A percentile compares a stretch with the other conserved stretches of the same genome.
phyloP scores from a whole-genome alignment of 2,329 filamentous ascomycete species.

The Paracoccidioides brasiliensis region DNA sequence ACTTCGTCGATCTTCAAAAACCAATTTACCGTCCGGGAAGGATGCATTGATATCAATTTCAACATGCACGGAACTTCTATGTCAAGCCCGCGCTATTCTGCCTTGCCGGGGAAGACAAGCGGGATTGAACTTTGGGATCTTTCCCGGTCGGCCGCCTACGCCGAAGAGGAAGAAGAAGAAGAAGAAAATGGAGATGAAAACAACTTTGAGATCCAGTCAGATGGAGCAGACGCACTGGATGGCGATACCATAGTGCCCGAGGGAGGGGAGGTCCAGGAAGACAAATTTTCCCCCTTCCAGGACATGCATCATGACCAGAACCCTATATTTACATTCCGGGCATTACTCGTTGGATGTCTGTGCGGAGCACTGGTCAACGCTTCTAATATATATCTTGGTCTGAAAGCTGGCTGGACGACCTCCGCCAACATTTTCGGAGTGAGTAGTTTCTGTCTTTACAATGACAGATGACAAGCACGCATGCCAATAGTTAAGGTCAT shows the following conservation, averaged over 20 bases:
- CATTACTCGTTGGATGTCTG: conserved; percentile 42
- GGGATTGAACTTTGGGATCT: neutral
- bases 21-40: neutral
- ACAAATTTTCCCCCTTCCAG: conserved; percentile 5
- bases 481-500: neutral
- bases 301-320: neutral
- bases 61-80: neutral
- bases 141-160: neutral
- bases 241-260: neutral
- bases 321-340: conserved; percentile 37
- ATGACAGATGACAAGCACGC: neutral
- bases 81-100: neutral
- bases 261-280: neutral
- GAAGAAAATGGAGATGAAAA: neutral
- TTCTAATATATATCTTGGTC: conserved; percentile 48
- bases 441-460: neutral
- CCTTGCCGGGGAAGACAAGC: neutral
- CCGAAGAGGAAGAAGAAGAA: neutral
- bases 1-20: neutral
- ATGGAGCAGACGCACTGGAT: neutral
- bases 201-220: neutral
- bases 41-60: neutral
- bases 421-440: conserved; percentile 10
- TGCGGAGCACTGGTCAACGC: conserved; percentile 49
- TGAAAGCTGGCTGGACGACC: conserved; percentile 34